Evolutionary conservation across 768 basidiomycete genomes (phyloP).

Genomic region (Pulveroboletus frians): DNA sequence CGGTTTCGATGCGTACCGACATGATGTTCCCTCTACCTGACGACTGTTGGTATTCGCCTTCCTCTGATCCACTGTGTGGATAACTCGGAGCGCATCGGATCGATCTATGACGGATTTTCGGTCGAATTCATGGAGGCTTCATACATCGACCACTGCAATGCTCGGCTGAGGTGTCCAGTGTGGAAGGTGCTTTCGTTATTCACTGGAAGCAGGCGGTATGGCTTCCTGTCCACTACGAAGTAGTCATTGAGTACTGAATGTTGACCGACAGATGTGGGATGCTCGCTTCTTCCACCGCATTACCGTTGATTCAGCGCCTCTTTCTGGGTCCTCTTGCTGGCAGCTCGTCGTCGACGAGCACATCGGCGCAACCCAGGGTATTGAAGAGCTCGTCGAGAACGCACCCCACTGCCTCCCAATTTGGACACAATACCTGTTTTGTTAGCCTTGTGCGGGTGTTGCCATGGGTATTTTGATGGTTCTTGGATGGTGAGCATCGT

Average conservation of each 20-base stretch:
- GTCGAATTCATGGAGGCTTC: constrained; percentile 6
- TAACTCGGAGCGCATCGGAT: background rate
- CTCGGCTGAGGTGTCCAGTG: constrained; percentile 11
- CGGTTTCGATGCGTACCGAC: background rate
- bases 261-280: constrained; percentile 8
- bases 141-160: constrained; percentile 9
- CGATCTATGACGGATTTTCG: background rate
- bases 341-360: constrained; percentile 5
- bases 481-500: background rate
- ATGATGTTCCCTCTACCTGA: background rate
- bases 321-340: constrained; percentile 7
- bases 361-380: constrained; percentile 4
- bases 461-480: background rate
- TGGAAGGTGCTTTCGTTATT: background rate
- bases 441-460: constrained; percentile 6
- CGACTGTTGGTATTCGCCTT: background rate
- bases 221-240: background rate
- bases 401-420: background rate
- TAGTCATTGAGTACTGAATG: background rate
- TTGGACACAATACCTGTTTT: constrained; percentile 9
- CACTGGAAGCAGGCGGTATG: constrained; percentile 13
- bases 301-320: background rate
- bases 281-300: constrained; percentile 7
- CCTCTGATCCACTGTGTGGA: background rate
- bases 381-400: constrained; percentile 2